Conservation (phyloP, 164 flowering plant species). For the Magnolia kwangsiensis region DNA sequence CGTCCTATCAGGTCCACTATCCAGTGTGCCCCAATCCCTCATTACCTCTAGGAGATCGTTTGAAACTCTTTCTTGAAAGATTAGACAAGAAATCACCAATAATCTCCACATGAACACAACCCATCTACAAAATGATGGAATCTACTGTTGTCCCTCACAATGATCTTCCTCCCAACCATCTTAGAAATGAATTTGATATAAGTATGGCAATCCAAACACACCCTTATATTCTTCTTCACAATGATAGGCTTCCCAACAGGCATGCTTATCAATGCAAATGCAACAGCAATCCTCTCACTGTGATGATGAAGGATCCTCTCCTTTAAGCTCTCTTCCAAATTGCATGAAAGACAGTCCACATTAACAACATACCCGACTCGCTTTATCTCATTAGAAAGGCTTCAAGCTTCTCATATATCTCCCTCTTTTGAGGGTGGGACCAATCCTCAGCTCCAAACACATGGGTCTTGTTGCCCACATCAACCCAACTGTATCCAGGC, state of each 20-base stretch:
- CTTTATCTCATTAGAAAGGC: slow-evolving; percentile 33
- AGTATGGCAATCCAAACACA: slow-evolving; percentile 50
- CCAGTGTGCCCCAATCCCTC: too few relatives aligned
- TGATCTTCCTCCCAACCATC: slow-evolving; percentile 41
- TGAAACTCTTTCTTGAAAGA: too few relatives aligned
- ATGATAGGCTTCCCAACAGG: slow-evolving; percentile 52
- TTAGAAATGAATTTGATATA: slow-evolving; percentile 47
- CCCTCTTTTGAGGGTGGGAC: slow-evolving; percentile 43
- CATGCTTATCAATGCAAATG: slow-evolving; percentile 42
- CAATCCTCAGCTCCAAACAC: slow-evolving; percentile 49
- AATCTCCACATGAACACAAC: slow-evolving; percentile 47
- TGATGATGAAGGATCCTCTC: slow-evolving; percentile 45
- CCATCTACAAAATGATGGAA: slow-evolving; percentile 55
- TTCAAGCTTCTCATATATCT: slow-evolving; percentile 48
- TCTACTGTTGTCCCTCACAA: slow-evolving; percentile 44
- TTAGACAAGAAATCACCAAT: slow-evolving; percentile 29
- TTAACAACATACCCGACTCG: slow-evolving; percentile 43
- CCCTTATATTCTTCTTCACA: slow-evolving; percentile 48
- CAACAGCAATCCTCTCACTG: slow-evolving; percentile 52
- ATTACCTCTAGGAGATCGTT: too few relatives aligned
- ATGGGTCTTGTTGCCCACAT: slow-evolving; percentile 44
- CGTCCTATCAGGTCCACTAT: too few relatives aligned
- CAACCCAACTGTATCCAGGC: slow-evolving; percentile 63
- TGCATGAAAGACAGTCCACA: slow-evolving; percentile 26
- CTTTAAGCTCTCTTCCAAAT: slow-evolving; percentile 38